Base-by-base conservation (phyloP, 805 yeast species). In the Blastobotrys chiropterorum region DNA sequence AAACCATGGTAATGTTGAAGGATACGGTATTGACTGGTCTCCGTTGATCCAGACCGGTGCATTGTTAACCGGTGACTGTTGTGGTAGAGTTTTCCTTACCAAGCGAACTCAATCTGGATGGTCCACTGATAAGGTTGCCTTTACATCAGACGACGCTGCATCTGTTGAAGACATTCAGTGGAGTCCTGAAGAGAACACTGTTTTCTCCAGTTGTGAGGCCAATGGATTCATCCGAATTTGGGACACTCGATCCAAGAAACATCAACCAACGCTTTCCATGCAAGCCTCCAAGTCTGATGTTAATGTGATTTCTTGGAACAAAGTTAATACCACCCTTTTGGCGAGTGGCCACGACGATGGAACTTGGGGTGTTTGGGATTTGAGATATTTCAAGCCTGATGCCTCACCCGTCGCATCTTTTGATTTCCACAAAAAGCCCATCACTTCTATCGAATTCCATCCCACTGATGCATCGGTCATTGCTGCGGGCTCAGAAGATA, bases 281-380 rank as follows among this genome's bases (percentile, higher is more conserved):
- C 74, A 70, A 52, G 98, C 96, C 0, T 82, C 96, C 13, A 70
- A 74, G 19, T 75, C 87, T 1, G 99, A 94, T 68, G 87, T 94
- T 57, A 94, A 94, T 64, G 99, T 94, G 50, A 85, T 94, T 67
- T 87, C 96, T 49, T 94, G 99, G 99, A 87, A 92, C 71, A 80
- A 79, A 56, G 86, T 86, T 66, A 85, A 90, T 58, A 84, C 85
- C 62, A 90, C 92, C 65, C 73, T 94, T 63, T 75, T 94, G 51
- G 97, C 97, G 0, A 83, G 94, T 47, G 99, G 99, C 60, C 97
- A 94, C 66, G 99, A 94, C 68, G 96, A 90, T 67, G 99, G 99
- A 57, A 72, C 82, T 30, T 94, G 98, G 97, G 90, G 95, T 44
- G 94, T 94, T 44, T 94, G 99, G 99, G 99, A 94, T 73, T 76